Conservation (phyloP, 1,284 basidiomycete species). For the Leucoagaricus sp. region DNA sequence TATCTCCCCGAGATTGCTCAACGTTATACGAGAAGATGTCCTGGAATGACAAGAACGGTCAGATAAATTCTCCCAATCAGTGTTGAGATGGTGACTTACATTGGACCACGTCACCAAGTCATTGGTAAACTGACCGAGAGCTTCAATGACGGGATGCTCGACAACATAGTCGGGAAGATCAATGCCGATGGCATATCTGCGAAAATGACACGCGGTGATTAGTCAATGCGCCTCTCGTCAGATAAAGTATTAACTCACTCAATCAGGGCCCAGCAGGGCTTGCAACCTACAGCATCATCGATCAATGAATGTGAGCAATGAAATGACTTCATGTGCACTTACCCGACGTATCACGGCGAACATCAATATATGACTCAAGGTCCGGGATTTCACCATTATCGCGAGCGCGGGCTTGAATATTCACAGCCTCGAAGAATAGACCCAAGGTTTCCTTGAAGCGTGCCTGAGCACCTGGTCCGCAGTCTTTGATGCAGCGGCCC, state of each 20-base stretch:
- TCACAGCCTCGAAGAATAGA: constrained; percentile 56
- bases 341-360: constrained; percentile 58
- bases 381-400: constrained; percentile 48
- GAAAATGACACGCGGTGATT: constrained; percentile 12
- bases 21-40: constrained; percentile 66
- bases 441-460: constrained; percentile 58
- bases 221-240: neutral
- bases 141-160: constrained; percentile 50
- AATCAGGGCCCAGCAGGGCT: constrained; percentile 60
- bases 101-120: constrained; percentile 65
- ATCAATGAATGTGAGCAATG: constrained; percentile 9
- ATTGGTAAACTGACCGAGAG: constrained; percentile 54
- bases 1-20: constrained; percentile 57
- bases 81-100: constrained; percentile 34
- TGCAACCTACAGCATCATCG: constrained; percentile 42
- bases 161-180: constrained; percentile 58
- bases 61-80: neutral
- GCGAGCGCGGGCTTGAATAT: constrained; percentile 53
- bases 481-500: constrained; percentile 47
- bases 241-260: constrained; percentile 37
- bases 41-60: constrained; percentile 29
- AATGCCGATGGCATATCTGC: constrained; percentile 50
- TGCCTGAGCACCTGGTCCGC: constrained; percentile 50
- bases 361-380: constrained; percentile 58
- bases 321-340: constrained; percentile 19